Percentiles rank a stretch among this genome's conserved stretches.
phyloP scores from a whole-genome alignment of 129 eudicot species.

The Flaveria brownii region DNA sequence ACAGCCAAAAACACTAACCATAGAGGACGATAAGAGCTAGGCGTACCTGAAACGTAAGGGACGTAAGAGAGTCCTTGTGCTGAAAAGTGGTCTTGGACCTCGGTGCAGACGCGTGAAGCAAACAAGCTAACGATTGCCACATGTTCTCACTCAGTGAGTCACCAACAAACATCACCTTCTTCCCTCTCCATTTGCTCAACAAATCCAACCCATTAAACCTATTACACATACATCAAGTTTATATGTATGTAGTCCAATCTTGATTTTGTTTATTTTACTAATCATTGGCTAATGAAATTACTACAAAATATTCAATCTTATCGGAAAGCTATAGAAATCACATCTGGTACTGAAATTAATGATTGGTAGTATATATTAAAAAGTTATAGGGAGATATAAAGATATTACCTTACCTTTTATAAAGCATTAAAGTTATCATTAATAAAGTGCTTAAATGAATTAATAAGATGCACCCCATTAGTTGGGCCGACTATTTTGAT shows the following conservation, averaged over 20 bases:
- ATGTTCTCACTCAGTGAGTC: slow-evolving; percentile 60
- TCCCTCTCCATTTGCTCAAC: slow-evolving; percentile 50
- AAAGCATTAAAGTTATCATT: neutral
- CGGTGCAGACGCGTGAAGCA: slow-evolving; percentile 47
- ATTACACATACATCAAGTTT: slow-evolving; percentile 5
- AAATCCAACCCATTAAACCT: slow-evolving; percentile 65
- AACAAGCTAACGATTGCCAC: slow-evolving; percentile 67
- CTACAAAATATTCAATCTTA: neutral
- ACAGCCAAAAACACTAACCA: no score
- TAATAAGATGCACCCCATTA: neutral
- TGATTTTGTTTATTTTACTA: neutral
- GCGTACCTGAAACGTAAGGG: slow-evolving; percentile 67
- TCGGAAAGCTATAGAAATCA: neutral
- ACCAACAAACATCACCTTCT: slow-evolving; percentile 60
- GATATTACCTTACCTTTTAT: neutral
- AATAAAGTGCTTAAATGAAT: neutral
- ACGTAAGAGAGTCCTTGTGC: slow-evolving; percentile 43
- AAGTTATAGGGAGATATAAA: no score
- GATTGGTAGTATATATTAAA: neutral
- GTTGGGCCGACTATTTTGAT: neutral
- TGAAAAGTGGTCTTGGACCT: slow-evolving; percentile 27
- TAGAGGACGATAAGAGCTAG: neutral
- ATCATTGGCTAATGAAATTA: neutral
- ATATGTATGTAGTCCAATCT: neutral
- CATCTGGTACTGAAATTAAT: neutral